A percentile compares a stretch with the other conserved stretches of the same genome.
Evolutionary conservation across 805 yeast genomes (phyloP).

Genomic region (Lachancea sp.): DNA sequence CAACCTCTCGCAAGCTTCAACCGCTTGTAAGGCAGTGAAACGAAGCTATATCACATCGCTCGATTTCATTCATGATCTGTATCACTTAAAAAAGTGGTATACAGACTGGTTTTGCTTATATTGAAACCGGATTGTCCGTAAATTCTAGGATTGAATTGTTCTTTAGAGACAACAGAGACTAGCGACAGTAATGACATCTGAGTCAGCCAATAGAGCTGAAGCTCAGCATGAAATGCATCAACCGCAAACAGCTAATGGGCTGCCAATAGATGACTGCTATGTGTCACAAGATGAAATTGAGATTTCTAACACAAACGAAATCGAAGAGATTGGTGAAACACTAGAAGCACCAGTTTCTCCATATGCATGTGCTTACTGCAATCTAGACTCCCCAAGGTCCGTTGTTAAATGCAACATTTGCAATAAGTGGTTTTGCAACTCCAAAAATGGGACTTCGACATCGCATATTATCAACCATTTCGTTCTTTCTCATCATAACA

Average conservation of each 20-base stretch:
- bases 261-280: conserved; percentile 1
- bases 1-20: background rate
- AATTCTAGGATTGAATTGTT: background rate
- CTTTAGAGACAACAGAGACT: background rate
- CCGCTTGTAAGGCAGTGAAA: background rate
- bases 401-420: conserved; percentile 75
- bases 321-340: conserved; percentile 7
- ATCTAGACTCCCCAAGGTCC: conserved; percentile 53
- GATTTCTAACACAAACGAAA: background rate
- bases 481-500: conserved; percentile 71
- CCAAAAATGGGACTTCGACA: conserved; percentile 48
- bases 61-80: conserved; percentile 5
- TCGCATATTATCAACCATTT: conserved; percentile 85
- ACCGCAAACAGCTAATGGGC: background rate
- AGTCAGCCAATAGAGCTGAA: background rate
- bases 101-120: background rate
- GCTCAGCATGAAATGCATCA: background rate
- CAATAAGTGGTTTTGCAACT: conserved; percentile 85
- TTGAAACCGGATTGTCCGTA: background rate
- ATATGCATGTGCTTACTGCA: conserved; percentile 65
- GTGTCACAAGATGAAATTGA: background rate
- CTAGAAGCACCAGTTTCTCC: conserved; percentile 22
- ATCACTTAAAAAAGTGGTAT: conserved; percentile 1
- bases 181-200: background rate
- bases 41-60: background rate